Evolutionary conservation across 2,329 filamentous ascomycete genomes (phyloP), one percentile per base, ranked within the genome.

Genomic region (Neonectria punicea): DNA sequence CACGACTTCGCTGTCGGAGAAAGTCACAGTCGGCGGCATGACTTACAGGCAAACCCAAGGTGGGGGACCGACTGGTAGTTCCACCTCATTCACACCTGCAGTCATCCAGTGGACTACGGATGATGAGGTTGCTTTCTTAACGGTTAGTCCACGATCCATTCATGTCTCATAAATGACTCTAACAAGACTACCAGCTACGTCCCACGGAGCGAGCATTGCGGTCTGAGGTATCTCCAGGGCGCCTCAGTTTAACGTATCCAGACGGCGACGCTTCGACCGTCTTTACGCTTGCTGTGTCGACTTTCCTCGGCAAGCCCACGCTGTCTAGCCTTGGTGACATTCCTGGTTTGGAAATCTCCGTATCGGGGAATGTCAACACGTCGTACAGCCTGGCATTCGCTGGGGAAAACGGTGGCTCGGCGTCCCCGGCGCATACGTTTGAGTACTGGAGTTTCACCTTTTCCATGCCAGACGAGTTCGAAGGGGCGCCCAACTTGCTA

Each of bases 21-120:
- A 85, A 25, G 77, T 90, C 11, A 89, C 84, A 8, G 89, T 90
- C 64, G 89, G 89, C 41, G 86, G 85, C 0, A 84, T 88, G 71
- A 85, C 86, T 0, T 89, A 87, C 68, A 81, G 84, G 10, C 83
- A 90, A 74, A 84, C 81, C 43, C 81, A 83, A 2, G 74, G 89
- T 8, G 88, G 88, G 10, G 89, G 88, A 0, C 84, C 85, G 5
- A 80, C 82, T 1, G 80, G 81, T 54, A 86, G 84, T 47, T 81
- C 82, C 5, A 80, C 74, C 6, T 82, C 84, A 0, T 90, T 88
- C 74, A 89, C 85, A 62, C 88, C 88, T 0, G 85, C 86, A 0
- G 84, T 90, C 6, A 81, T 87, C 0, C 88, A 90, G 70, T 90
- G 88, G 89, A 73, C 80, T 14, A 81, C 80, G 6, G 80, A 78